Conservation (phyloP, 116 monocot species). For the Iris pallida region DNA sequence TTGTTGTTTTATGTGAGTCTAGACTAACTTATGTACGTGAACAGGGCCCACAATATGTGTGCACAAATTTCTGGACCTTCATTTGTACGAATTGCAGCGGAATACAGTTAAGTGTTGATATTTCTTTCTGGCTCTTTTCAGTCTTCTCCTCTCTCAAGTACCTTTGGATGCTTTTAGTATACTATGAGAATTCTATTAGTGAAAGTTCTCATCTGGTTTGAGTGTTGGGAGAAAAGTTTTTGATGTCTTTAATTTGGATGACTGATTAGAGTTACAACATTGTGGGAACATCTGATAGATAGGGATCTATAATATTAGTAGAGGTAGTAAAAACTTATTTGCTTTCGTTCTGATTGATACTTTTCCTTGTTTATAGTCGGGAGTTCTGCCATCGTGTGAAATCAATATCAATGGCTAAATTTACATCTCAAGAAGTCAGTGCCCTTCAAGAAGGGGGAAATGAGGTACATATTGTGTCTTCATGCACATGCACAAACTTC, state of each 20-base stretch:
- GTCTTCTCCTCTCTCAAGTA: not conserved
- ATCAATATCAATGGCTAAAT: conserved; percentile 98
- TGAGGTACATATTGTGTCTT: conserved; percentile 42
- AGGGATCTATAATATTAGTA: not conserved
- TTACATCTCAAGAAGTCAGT: conserved; percentile 87
- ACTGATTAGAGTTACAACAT: not conserved
- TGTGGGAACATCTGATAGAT: not conserved
- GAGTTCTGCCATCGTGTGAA: conserved; percentile 98
- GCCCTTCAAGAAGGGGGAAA: conserved; percentile 98
- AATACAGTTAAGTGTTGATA: conserved; percentile 64
- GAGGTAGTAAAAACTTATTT: not conserved
- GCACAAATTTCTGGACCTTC: conserved; percentile 97
- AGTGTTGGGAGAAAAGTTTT: not conserved
- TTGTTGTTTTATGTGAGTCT: no score
- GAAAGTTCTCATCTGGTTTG: no score
- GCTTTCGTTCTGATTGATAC: conserved; percentile 11
- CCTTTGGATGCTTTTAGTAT: not conserved
- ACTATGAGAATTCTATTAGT: no score
- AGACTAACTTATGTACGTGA: conserved; percentile 16
- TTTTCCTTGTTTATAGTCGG: conserved; percentile 45
- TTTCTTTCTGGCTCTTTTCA: not conserved
- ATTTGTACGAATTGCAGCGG: conserved; percentile 96
- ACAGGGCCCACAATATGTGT: conserved; percentile 99
- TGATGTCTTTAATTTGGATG: not conserved
- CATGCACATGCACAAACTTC: no score